phyloP scores from a whole-genome alignment of 2,329 filamentous ascomycete species.

The Fusarium mangiferae region DNA sequence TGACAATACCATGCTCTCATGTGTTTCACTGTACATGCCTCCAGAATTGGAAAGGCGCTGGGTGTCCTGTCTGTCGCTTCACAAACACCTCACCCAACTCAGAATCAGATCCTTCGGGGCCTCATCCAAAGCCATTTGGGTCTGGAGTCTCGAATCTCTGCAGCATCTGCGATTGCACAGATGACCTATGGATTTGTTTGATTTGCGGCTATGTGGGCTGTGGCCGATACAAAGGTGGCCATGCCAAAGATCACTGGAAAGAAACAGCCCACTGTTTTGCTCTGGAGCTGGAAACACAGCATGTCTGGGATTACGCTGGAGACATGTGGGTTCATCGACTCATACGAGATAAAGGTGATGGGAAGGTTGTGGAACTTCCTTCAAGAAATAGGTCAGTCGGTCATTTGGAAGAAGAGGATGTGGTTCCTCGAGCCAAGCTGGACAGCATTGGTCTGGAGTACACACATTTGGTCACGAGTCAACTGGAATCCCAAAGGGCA shows the following conservation, averaged over 20 bases:
- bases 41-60: slow-evolving; percentile 93
- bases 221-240: slow-evolving; percentile 91
- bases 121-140: slow-evolving; percentile 66
- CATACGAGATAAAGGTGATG: slow-evolving; percentile 92
- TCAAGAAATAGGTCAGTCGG: slow-evolving; percentile 55
- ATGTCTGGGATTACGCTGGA: slow-evolving; percentile 97
- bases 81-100: slow-evolving; percentile 64
- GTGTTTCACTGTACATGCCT: slow-evolving; percentile 97
- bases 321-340: slow-evolving; percentile 96
- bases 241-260: slow-evolving; percentile 94
- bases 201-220: slow-evolving; percentile 94
- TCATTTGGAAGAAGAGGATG: slow-evolving; percentile 65
- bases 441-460: slow-evolving; percentile 92
- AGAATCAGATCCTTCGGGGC: slow-evolving; percentile 60
- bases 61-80: slow-evolving; percentile 94
- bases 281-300: slow-evolving; percentile 91
- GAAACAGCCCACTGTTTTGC: slow-evolving; percentile 89
- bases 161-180: slow-evolving; percentile 79
- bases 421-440: slow-evolving; percentile 75
- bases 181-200: slow-evolving; percentile 94
- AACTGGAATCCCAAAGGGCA: slow-evolving; percentile 89
- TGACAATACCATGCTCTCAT: slow-evolving; percentile 97
- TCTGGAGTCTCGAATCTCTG: slow-evolving; percentile 76
- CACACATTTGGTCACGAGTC: slow-evolving; percentile 89
- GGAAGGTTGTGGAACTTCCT: slow-evolving; percentile 91